phyloP scores from a whole-genome alignment of 2,329 filamentous ascomycete genomes.

The Aureobasidium melanogenum region DNA sequence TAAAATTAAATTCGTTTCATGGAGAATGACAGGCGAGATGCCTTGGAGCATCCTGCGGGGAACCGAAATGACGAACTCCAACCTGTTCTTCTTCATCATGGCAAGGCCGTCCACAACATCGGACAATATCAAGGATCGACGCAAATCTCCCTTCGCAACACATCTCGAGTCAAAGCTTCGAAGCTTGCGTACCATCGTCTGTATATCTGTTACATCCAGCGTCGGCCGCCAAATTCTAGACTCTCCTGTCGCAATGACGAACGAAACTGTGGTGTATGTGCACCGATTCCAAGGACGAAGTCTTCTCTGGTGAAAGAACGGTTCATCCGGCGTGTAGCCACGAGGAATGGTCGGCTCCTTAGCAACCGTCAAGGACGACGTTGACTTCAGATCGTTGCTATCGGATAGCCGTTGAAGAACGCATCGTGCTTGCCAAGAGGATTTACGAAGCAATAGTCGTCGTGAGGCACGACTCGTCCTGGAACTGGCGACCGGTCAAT shows the following conservation, averaged over 20 bases:
- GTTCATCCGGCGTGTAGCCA: not conserved
- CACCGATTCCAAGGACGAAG: not conserved
- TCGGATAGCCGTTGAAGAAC: not conserved
- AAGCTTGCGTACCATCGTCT: not conserved
- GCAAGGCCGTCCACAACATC: not conserved
- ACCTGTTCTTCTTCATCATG: not conserved
- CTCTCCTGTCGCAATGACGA: not conserved
- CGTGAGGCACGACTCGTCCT: not conserved
- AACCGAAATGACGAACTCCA: slow-evolving; percentile 1
- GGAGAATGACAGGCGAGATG: not conserved
- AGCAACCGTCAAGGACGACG: not conserved
- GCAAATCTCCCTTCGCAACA: slow-evolving; percentile 1
- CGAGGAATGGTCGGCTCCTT: not conserved
- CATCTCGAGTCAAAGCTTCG: not conserved
- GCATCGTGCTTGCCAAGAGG: not conserved
- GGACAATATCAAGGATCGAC: not conserved
- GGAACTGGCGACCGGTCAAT: not conserved
- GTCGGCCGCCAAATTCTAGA: not conserved
- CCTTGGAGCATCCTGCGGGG: not conserved
- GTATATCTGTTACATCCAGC: not conserved
- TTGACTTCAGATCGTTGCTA: not conserved
- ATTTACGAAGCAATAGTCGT: not conserved
- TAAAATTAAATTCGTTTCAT: not conserved
- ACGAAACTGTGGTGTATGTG: not conserved
- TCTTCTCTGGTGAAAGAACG: not conserved